Conservation (phyloP, 2,329 filamentous ascomycete species). For the Ascochyta lentis region DNA sequence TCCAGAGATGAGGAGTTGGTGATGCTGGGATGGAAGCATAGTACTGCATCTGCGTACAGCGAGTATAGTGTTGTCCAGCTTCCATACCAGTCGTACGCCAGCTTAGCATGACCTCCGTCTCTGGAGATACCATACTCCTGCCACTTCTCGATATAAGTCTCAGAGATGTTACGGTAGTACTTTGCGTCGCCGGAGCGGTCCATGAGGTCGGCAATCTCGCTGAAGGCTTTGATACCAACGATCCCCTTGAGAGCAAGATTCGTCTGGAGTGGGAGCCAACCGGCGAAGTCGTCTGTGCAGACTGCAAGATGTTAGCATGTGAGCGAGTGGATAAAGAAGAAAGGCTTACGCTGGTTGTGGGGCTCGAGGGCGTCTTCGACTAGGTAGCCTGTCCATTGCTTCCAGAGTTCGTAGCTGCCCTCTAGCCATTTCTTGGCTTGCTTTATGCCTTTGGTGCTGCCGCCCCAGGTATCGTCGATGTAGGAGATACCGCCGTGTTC, state of each 20-base stretch:
- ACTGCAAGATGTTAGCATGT: conserved; percentile 52
- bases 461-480: conserved; percentile 69
- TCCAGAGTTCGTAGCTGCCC: conserved; percentile 74
- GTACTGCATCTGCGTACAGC: conserved; percentile 78
- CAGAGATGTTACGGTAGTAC: conserved; percentile 68
- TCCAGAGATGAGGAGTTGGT: conserved; percentile 40
- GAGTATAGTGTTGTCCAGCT: conserved; percentile 89
- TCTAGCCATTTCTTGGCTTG: conserved; percentile 70
- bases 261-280: conserved; percentile 77
- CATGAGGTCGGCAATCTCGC: conserved; percentile 69
- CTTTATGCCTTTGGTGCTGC: conserved; percentile 59
- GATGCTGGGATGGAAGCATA: conserved; percentile 75
- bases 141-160: conserved; percentile 76
- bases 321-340: background rate
- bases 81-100: conserved; percentile 80
- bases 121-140: conserved; percentile 72
- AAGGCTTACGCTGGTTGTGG: conserved; percentile 67
- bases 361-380: conserved; percentile 78
- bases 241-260: conserved; percentile 86
- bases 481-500: conserved; percentile 59
- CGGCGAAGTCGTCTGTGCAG: conserved; percentile 85
- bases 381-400: conserved; percentile 80
- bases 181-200: conserved; percentile 64
- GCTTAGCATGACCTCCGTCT: conserved; percentile 73
- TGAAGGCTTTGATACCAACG: conserved; percentile 80